phyloP scores from a whole-genome alignment of 345 rosid genomes.

The Salix viminalis region DNA sequence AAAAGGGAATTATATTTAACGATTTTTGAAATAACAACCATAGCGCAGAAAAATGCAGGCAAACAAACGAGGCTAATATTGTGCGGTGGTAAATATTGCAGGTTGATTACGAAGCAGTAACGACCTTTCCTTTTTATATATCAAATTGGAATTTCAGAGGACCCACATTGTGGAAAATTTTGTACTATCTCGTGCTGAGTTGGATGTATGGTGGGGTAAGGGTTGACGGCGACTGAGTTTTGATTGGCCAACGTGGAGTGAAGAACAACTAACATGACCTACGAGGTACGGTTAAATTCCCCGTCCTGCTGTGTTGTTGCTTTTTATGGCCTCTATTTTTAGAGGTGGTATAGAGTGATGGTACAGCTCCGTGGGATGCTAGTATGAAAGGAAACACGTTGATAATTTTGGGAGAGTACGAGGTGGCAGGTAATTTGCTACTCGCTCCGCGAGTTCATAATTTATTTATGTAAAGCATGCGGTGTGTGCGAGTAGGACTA shows the following conservation, averaged over 20 bases:
- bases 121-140: too few relatives aligned
- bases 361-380: not conserved
- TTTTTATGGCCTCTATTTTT: not conserved
- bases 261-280: not conserved
- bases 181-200: not conserved
- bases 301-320: not conserved
- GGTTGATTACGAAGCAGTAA: too few relatives aligned
- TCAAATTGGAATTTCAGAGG: too few relatives aligned
- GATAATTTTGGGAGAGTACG: not conserved
- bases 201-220: not conserved
- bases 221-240: not conserved
- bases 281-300: not conserved
- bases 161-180: too few relatives aligned
- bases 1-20: too few relatives aligned
- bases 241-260: not conserved
- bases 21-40: too few relatives aligned
- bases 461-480: too few relatives aligned
- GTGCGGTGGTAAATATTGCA: too few relatives aligned
- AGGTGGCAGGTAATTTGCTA: not conserved
- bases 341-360: not conserved
- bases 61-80: too few relatives aligned
- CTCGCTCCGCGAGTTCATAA: not conserved
- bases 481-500: not conserved
- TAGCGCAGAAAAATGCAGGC: too few relatives aligned
- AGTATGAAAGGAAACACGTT: not conserved